These are phyloP conservation scores for Neobulgaria alba DNA, from an alignment of 2,329 filamentous ascomycete genomes.

Conservation along the genomic window DNA sequence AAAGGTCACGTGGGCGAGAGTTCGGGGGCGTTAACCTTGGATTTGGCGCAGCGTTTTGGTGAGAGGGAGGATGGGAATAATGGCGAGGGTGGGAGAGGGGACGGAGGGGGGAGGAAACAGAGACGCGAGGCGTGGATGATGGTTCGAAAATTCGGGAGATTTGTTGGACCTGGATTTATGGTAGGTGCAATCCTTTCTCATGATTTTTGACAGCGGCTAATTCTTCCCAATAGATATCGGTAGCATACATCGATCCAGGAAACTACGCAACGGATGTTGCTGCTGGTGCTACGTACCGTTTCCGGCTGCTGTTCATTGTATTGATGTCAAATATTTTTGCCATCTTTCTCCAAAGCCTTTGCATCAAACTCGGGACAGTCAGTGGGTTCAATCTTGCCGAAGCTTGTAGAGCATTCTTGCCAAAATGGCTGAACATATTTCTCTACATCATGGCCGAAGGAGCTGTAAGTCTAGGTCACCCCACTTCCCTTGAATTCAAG, in stretches of 20 bases:
- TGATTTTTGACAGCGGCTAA: neutral
- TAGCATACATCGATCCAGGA: slow-evolving; percentile 35
- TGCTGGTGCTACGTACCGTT: slow-evolving; percentile 44
- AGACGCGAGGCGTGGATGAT: neutral
- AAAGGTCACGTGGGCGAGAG: slow-evolving; percentile 7
- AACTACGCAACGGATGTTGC: slow-evolving; percentile 51
- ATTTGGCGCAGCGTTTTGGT: neutral
- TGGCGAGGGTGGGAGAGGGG: slow-evolving; percentile 3
- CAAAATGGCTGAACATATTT: slow-evolving; percentile 43
- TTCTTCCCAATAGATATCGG: slow-evolving; percentile 22
- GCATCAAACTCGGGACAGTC: slow-evolving; percentile 46
- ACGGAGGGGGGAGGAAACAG: slow-evolving; percentile 6
- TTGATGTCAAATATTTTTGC: slow-evolving; percentile 50
- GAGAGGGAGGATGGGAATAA: neutral
- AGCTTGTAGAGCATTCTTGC: slow-evolving; percentile 39
- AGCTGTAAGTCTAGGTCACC: slow-evolving; percentile 31
- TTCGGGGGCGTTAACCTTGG: slow-evolving; percentile 2
- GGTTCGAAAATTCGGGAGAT: slow-evolving; percentile 33
- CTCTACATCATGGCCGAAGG: slow-evolving; percentile 46
- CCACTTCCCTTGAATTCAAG: neutral
- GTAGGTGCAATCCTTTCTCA: slow-evolving; percentile 9
- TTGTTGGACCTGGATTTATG: slow-evolving; percentile 42
- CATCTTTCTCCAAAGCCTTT: slow-evolving; percentile 48
- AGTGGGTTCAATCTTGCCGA: slow-evolving; percentile 46
- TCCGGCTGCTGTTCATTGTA: slow-evolving; percentile 46